Base-by-base conservation (phyloP, 345 rosid genomes). In the Viola odorata region DNA sequence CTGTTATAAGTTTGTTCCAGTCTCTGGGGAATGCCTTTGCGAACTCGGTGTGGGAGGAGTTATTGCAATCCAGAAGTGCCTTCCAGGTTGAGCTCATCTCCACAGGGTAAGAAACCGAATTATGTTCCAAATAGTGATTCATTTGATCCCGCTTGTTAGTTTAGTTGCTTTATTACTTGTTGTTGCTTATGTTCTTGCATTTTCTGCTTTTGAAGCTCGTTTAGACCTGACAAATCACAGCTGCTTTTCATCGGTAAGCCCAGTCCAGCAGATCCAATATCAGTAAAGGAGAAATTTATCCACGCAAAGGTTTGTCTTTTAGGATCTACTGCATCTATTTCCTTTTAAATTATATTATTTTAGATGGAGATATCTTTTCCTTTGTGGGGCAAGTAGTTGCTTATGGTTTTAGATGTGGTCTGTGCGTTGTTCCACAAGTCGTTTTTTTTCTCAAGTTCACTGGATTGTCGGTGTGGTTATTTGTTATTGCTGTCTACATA, bases 1-100 rank as follows among this genome's bases (percentile, higher is more conserved):
- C 96, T 63, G 99, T 95, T 66, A 85, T 95, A 73, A 83, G 75
- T 67, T 81, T 95, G 85, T 95, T 95, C 80, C 98, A 87, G 79
- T 89, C 98, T 63, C 74, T 95, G 63, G 98, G 99, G 41, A 95
- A 91, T 75, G 77, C 88, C 42, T 95, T 80, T 57, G 94, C 91
- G 37, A 91, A 95, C 81, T 86, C 94, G 50, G 92, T 95, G 54
- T 95, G 99, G 99, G 96, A 95, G 88, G 98, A 95, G 65, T 66
- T 86, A 50, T 77, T 95, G 82, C 96, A 82, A 68, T 86, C 99
- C 62, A 94, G 91, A 72, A 79, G 76, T 69, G 69, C 83, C 78
- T 77, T 77, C 60, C 95, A 82, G 68, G 83, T 80, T 66, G 91
- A 86, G 59, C 78, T 79, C 62, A 70, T 78, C 57, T 69, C 83